These are phyloP conservation scores for Erigeron canadensis DNA, from an alignment of 129 eudicot species.

Conservation along the genomic window DNA sequence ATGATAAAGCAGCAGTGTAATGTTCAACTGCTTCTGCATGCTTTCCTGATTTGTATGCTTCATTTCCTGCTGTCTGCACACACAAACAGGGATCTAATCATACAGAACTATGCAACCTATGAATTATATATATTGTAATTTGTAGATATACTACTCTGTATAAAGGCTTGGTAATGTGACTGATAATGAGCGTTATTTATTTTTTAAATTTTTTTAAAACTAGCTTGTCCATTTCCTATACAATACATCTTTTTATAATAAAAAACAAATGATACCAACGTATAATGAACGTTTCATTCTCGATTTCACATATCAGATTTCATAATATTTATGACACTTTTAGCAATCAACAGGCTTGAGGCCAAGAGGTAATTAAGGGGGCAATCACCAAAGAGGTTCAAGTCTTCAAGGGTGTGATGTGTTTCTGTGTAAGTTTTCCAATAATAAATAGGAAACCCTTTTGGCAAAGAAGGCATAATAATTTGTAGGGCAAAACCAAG, in stretches of 20 bases:
- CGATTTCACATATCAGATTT: background rate
- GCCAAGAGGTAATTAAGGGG: too few species aligned
- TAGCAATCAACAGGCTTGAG: too few species aligned
- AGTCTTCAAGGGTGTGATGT: too few species aligned
- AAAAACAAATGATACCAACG: background rate
- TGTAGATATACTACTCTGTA: background rate
- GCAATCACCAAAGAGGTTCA: too few species aligned
- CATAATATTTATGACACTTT: too few species aligned
- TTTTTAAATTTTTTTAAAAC: background rate
- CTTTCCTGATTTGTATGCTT: slow-evolving; percentile 82
- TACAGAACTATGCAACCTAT: slow-evolving; percentile 3
- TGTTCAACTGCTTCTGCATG: slow-evolving; percentile 86
- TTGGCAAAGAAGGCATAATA: background rate
- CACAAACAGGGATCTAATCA: slow-evolving; percentile 7
- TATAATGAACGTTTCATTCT: background rate
- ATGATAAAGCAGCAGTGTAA: slow-evolving; percentile 81
- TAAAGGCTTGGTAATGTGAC: background rate
- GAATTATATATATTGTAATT: background rate
- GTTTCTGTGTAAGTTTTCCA: too few species aligned
- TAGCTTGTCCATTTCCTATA: background rate
- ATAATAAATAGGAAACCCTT: background rate
- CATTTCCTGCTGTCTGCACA: slow-evolving; percentile 87
- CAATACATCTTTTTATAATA: background rate
- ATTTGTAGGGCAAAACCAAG: background rate
- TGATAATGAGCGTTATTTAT: background rate